Evolutionary conservation across 257 asterid species (phyloP).

Genomic region (Ophiorrhiza pumila): DNA sequence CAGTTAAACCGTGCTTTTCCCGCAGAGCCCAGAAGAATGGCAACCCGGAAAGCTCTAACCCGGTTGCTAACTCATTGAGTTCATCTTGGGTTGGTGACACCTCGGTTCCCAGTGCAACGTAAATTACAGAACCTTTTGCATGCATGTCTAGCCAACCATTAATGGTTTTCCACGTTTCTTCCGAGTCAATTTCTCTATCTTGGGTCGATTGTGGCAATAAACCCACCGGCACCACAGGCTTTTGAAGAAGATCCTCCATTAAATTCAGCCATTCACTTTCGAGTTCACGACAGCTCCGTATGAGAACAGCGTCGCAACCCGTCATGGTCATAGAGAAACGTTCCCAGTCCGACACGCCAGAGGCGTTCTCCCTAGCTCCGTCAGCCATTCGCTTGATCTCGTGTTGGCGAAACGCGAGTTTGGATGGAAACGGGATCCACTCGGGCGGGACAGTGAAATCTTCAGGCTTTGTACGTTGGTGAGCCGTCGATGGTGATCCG

Average conservation of each 20-base stretch:
- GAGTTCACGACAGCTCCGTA: constrained; percentile 19
- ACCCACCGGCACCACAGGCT: constrained; percentile 29
- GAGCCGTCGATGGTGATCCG: constrained; percentile 4
- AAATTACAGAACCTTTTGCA: constrained; percentile 21
- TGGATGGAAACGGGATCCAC: constrained; percentile 18
- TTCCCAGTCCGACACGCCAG: constrained; percentile 16
- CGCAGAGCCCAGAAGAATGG: constrained; percentile 37
- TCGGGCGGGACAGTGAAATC: constrained; percentile 11
- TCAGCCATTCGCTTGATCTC: constrained; percentile 7
- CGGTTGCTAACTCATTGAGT: constrained; percentile 30
- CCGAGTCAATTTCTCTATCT: not conserved
- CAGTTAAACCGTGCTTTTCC: not conserved
- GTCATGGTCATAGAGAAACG: not conserved
- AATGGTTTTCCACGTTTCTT: constrained; percentile 8
- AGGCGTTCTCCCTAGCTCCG: not conserved
- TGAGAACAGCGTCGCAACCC: constrained; percentile 15
- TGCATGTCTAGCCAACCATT: constrained; percentile 22
- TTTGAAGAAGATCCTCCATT: constrained; percentile 18
- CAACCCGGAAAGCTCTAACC: constrained; percentile 25
- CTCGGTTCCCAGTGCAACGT: constrained; percentile 35
- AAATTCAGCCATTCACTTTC: constrained; percentile 32
- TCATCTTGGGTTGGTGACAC: constrained; percentile 22
- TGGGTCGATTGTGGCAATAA: constrained; percentile 15
- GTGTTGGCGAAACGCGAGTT: constrained; percentile 10
- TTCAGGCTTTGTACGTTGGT: constrained; percentile 13